Evolutionary conservation across 164 flowering plant genomes (phyloP).

Genomic region (Nelumbo lutea): DNA sequence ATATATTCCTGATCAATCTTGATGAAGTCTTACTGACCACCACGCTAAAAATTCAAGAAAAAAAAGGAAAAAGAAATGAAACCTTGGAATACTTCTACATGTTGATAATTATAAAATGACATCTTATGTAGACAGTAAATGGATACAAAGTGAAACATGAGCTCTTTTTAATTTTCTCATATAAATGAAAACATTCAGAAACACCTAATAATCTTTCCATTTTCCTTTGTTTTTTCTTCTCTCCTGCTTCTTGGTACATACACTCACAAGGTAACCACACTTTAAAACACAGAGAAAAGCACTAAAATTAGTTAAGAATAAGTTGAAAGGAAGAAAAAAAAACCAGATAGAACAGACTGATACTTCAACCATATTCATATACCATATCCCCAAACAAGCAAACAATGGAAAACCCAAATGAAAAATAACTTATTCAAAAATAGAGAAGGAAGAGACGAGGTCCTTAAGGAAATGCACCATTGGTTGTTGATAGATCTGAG

Average conservation of each 20-base stretch:
- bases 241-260: neutral
- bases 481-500: slow-evolving; percentile 44
- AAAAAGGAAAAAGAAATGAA: neutral
- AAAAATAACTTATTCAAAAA: neutral
- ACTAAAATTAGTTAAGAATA: neutral
- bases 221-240: neutral
- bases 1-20: neutral
- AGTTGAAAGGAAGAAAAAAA: neutral
- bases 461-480: slow-evolving; percentile 57
- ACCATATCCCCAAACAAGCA: neutral
- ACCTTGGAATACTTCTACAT: neutral
- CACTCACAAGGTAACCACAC: neutral
- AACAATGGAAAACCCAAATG: neutral
- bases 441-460: neutral
- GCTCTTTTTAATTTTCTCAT: neutral
- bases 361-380: neutral
- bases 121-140: neutral
- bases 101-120: neutral
- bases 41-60: neutral
- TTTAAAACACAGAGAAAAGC: neutral
- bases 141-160: neutral
- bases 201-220: neutral
- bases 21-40: neutral
- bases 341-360: neutral
- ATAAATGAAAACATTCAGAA: neutral